These are phyloP conservation scores for Pichia nanzhaoensis DNA, from an alignment of 805 yeast genomes.

Conservation along the genomic window DNA sequence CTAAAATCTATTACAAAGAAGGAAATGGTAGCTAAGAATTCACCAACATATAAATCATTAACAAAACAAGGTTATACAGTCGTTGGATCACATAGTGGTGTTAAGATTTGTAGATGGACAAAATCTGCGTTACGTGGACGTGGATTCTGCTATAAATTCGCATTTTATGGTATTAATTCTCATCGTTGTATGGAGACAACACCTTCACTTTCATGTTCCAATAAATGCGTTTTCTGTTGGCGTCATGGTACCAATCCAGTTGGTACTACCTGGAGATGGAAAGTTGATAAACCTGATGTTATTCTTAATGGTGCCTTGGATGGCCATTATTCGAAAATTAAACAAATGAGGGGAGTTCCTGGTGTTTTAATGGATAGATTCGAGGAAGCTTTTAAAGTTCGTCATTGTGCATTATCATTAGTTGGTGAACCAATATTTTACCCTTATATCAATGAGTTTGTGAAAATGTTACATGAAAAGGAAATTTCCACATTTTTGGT, in stretches of 20 bases:
- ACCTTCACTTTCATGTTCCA: conserved; percentile 88
- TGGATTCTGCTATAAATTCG: conserved; percentile 90
- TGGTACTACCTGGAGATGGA: conserved; percentile 96
- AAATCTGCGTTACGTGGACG: conserved; percentile 90
- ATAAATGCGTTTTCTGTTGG: conserved; percentile 96
- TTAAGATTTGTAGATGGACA: conserved; percentile 93
- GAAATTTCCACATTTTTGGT: conserved; percentile 83
- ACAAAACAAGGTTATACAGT: conserved; percentile 92
- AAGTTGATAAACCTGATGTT: conserved; percentile 80
- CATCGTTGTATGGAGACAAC: conserved; percentile 96
- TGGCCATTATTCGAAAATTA: conserved; percentile 88
- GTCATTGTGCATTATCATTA: conserved; percentile 85
- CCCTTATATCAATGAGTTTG: conserved; percentile 83
- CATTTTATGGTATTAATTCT: conserved; percentile 83
- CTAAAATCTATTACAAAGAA: conserved; percentile 36
- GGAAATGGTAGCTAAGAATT: conserved; percentile 83
- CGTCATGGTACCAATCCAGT: conserved; percentile 97
- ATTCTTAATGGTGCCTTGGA: conserved; percentile 78
- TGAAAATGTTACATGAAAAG: conserved; percentile 70
- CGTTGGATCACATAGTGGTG: conserved; percentile 93
- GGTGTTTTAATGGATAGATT: conserved; percentile 87
- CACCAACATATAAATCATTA: conserved; percentile 81
- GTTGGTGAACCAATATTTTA: conserved; percentile 96
- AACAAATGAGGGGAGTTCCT: conserved; percentile 93
- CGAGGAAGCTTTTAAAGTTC: conserved; percentile 82